phyloP scores from a whole-genome alignment of 2,329 filamentous ascomycete species.

The Emergomyces orientalis region DNA sequence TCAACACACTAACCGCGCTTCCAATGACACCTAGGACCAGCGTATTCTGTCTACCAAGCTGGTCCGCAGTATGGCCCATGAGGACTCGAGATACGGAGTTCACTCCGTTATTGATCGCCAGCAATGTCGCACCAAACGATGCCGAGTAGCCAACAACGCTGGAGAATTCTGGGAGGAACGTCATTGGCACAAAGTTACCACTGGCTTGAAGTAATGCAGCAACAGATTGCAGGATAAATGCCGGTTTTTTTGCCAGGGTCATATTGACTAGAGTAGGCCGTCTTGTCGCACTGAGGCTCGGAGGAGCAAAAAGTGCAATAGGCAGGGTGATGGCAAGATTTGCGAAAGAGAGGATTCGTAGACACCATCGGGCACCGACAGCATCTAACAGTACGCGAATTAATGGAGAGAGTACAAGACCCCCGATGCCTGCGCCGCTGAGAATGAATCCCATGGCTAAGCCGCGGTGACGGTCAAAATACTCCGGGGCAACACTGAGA shows the following conservation, averaged over 20 bases:
- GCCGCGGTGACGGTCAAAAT: constrained; percentile 30
- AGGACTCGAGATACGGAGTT: constrained; percentile 33
- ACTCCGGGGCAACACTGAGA: constrained; percentile 32
- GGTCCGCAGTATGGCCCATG: constrained; percentile 32
- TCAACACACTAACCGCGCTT: constrained; percentile 22
- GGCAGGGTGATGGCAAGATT: constrained; percentile 9
- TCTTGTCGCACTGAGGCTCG: constrained; percentile 8
- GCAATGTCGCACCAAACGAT: constrained; percentile 31
- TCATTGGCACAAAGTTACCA: constrained; percentile 33
- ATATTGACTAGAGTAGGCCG: constrained; percentile 23
- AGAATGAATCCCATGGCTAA: constrained; percentile 34
- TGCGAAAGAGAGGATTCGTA: constrained; percentile 10
- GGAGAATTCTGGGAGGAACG: constrained; percentile 33
- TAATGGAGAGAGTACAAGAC: constrained; percentile 30
- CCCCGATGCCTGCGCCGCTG: constrained; percentile 32
- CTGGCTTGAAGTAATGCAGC: constrained; percentile 31
- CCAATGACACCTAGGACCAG: constrained; percentile 27
- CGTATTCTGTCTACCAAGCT: constrained; percentile 32
- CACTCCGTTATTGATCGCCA: constrained; percentile 33
- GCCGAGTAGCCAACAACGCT: constrained; percentile 31
- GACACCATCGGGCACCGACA: constrained; percentile 9
- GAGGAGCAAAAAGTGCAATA: constrained; percentile 11
- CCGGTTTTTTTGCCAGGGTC: constrained; percentile 25
- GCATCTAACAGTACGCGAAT: constrained; percentile 8
- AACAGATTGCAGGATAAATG: constrained; percentile 31